Conservation (phyloP, 257 asterid species). For the Capsicum chinense region DNA sequence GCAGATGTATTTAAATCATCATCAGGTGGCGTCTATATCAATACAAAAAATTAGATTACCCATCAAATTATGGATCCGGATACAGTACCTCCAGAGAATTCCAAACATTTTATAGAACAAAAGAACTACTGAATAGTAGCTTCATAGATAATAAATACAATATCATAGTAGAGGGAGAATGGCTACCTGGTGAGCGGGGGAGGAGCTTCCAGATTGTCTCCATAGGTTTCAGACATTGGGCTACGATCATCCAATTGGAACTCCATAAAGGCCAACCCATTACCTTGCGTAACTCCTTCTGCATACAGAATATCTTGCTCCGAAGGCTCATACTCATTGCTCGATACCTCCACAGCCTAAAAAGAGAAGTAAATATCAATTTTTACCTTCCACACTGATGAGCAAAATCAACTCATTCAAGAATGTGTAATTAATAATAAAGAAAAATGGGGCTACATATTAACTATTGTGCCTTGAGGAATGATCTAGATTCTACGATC, state of each 20-base stretch:
- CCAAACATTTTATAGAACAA: background rate
- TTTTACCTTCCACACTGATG: background rate
- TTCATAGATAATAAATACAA: background rate
- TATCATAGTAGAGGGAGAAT: slow-evolving; percentile 20
- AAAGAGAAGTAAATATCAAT: slow-evolving; percentile 19
- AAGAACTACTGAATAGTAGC: background rate
- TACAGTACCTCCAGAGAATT: background rate
- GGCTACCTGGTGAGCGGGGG: slow-evolving; percentile 72
- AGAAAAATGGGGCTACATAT: background rate
- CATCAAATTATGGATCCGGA: background rate
- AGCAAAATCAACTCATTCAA: background rate
- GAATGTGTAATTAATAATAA: background rate
- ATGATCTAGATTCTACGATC: background rate
- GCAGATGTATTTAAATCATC: background rate
- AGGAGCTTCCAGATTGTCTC: slow-evolving; percentile 74
- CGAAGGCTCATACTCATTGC: slow-evolving; percentile 93
- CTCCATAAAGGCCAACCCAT: slow-evolving; percentile 92
- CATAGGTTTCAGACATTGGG: slow-evolving; percentile 87
- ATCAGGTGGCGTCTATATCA: background rate
- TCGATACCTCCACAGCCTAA: slow-evolving; percentile 94
- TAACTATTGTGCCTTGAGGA: background rate
- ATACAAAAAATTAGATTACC: background rate
- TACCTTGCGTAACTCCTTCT: slow-evolving; percentile 96
- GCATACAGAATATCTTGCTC: slow-evolving; percentile 88
- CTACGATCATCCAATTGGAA: slow-evolving; percentile 92